Evolutionary conservation across 2,329 filamentous ascomycete genomes (phyloP).

Genomic region (Thelonectria blattea): DNA sequence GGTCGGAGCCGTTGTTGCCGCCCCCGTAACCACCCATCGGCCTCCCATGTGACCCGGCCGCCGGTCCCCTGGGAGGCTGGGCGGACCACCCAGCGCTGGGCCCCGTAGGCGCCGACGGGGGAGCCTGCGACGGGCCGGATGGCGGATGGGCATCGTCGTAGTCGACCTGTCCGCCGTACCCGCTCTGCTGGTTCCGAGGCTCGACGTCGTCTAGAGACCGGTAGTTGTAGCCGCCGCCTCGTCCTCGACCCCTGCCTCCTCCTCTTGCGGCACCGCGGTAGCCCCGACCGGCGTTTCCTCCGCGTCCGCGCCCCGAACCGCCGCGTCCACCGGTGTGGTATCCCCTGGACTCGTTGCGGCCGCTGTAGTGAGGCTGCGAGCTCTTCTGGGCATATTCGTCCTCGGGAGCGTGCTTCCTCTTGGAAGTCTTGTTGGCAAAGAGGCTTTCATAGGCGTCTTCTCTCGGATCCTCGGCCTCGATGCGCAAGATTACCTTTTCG

Average conservation of each 20-base stretch:
- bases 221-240: constrained; percentile 60
- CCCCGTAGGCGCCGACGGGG: constrained; percentile 30
- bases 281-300: constrained; percentile 44
- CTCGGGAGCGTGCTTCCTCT: constrained; percentile 63
- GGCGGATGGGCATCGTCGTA: constrained; percentile 52
- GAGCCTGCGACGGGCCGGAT: constrained; percentile 33
- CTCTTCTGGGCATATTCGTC: constrained; percentile 48
- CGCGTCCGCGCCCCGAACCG: constrained; percentile 45
- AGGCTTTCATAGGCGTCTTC: constrained; percentile 70
- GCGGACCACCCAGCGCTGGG: constrained; percentile 31
- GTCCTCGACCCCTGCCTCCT: constrained; percentile 51
- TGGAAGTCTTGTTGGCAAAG: constrained; percentile 64
- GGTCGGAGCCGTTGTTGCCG: constrained; percentile 31
- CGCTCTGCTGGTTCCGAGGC: constrained; percentile 52
- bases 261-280: constrained; percentile 49
- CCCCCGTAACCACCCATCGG: constrained; percentile 33
- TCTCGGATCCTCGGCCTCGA: constrained; percentile 72
- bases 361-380: constrained; percentile 42
- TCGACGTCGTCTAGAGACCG: constrained; percentile 72
- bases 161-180: constrained; percentile 50
- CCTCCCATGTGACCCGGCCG: constrained; percentile 30
- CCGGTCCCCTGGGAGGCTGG: constrained; percentile 32
- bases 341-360: constrained; percentile 49
- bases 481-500: constrained; percentile 82
- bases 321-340: constrained; percentile 52